These are phyloP conservation scores for Salvia rosmarinus DNA, from an alignment of 257 asterid species.

Conservation along the genomic window DNA sequence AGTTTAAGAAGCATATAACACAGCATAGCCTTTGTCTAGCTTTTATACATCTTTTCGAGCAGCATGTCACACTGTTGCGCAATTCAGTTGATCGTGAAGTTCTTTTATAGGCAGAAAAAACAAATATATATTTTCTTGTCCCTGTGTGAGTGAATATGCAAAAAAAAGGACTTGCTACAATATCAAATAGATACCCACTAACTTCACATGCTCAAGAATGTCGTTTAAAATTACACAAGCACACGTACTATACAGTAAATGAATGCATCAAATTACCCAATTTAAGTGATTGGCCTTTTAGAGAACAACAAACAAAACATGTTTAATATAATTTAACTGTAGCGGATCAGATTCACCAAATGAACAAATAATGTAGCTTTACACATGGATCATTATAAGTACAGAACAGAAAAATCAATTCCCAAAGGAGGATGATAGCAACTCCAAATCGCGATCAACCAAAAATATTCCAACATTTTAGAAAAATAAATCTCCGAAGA, in stretches of 20 bases:
- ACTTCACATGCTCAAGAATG: constrained; percentile 2
- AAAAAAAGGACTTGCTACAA: neutral
- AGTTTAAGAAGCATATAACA: neutral
- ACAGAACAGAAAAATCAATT: neutral
- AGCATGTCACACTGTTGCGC: neutral
- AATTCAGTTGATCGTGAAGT: neutral
- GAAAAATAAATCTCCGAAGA: neutral
- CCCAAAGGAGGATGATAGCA: neutral
- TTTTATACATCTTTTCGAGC: neutral
- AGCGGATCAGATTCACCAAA: constrained; percentile 4
- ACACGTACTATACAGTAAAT: neutral
- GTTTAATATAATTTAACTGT: neutral
- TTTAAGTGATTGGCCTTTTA: neutral
- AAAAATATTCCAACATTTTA: neutral
- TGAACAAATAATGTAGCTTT: neutral
- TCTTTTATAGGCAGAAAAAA: neutral
- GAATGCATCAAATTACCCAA: neutral
- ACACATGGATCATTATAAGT: neutral
- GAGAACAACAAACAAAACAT: neutral
- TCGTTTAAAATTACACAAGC: neutral
- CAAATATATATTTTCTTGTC: neutral
- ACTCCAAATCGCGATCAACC: neutral
- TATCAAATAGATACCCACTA: neutral
- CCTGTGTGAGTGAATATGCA: neutral
- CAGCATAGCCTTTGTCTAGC: neutral